Evolutionary conservation across 768 basidiomycete species (phyloP).

Genomic region (Hortiboletus campestris): DNA sequence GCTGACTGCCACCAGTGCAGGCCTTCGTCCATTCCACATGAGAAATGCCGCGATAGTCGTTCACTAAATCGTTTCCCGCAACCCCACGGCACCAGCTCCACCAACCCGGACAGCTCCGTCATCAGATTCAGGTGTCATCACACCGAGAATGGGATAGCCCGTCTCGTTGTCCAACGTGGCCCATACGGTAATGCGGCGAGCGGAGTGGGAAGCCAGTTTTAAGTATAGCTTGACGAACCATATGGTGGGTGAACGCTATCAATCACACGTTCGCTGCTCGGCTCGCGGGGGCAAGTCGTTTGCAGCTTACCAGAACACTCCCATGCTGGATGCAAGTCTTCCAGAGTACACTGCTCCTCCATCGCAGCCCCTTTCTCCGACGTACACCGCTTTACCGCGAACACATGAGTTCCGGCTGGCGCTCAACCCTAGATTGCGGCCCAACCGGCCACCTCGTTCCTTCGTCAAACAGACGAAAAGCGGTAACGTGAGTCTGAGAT

Average conservation of each 20-base stretch:
- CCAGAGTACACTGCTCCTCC: conserved; percentile 47
- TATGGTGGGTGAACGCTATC: conserved; percentile 22
- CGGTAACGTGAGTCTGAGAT: conserved; percentile 49
- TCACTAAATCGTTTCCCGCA: neutral
- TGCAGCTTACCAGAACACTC: conserved; percentile 21
- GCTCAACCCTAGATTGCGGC: conserved; percentile 37
- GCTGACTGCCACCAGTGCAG: too few species aligned
- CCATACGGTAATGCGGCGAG: conserved; percentile 14
- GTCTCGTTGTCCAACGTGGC: conserved; percentile 1
- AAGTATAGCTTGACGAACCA: conserved; percentile 33
- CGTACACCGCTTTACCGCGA: conserved; percentile 57
- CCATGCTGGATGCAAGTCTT: conserved; percentile 56
- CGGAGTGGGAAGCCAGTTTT: conserved; percentile 34
- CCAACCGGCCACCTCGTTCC: conserved; percentile 41
- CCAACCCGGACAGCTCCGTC: neutral
- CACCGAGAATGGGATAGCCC: neutral
- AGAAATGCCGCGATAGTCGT: neutral
- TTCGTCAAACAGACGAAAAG: conserved; percentile 61
- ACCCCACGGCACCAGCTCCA: neutral
- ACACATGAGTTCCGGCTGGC: conserved; percentile 53
- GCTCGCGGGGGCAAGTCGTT: neutral
- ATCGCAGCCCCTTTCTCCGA: conserved; percentile 38
- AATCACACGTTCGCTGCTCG: conserved; percentile 23
- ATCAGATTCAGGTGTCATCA: neutral
- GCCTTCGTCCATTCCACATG: neutral